A percentile compares a stretch with the other conserved stretches of the same genome.
Conservation (phyloP, 2,329 filamentous ascomycete genomes). For the Blumeria graminis region DNA sequence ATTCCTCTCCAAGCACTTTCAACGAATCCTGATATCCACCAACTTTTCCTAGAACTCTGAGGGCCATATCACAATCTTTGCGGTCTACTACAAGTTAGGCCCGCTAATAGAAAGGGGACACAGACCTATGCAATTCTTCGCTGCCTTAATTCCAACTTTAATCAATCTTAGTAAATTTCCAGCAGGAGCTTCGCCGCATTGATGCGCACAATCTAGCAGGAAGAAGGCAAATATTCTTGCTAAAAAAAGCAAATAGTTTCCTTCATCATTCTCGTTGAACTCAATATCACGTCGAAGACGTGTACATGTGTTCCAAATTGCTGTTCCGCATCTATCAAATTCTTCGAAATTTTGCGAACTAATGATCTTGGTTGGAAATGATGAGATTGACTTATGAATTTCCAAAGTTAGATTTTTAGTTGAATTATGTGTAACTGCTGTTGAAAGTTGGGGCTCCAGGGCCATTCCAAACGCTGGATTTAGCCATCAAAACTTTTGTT, state of each 20-base stretch:
- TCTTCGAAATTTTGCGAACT: constrained; percentile 18
- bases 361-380: constrained; percentile 15
- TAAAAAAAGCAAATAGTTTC: constrained; percentile 8
- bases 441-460: constrained; percentile 9
- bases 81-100: constrained; percentile 5
- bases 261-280: constrained; percentile 7
- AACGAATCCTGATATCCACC: constrained; percentile 27
- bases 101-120: neutral
- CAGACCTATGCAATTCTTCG: constrained; percentile 35
- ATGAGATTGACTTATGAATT: constrained; percentile 18
- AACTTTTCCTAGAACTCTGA: constrained; percentile 37
- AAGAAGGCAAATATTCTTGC: constrained; percentile 2
- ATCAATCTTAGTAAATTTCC: constrained; percentile 30
- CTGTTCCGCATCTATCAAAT: constrained; percentile 30
- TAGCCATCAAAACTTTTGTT: neutral
- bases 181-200: constrained; percentile 11
- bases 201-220: constrained; percentile 19
- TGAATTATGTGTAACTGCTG: constrained; percentile 5
- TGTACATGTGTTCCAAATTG: constrained; percentile 44
- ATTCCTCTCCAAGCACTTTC: constrained; percentile 12
- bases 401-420: constrained; percentile 16
- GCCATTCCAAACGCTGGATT: constrained; percentile 10
- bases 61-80: constrained; percentile 29
- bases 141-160: constrained; percentile 41
- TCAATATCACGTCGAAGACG: constrained; percentile 20